Conservation (phyloP, 1,284 basidiomycete genomes). For the Lentinula novae-zelandiae region DNA sequence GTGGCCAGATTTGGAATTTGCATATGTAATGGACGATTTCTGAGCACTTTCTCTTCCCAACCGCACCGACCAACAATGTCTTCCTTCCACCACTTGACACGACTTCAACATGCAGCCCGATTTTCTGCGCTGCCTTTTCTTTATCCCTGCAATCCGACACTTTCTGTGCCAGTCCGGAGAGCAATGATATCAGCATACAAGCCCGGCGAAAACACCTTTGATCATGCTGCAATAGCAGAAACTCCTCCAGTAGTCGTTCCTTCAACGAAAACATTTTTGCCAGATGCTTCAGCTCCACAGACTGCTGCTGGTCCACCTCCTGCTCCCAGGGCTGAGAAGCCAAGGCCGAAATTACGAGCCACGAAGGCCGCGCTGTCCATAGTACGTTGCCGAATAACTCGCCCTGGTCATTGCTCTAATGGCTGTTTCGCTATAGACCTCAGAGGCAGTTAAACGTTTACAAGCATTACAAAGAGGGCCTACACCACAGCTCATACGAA, state of each 20-base stretch:
- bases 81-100: slow-evolving; percentile 21
- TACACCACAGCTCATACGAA: slow-evolving; percentile 89
- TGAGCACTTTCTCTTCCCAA: not conserved
- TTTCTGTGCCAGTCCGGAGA: slow-evolving; percentile 30
- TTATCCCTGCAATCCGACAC: slow-evolving; percentile 28
- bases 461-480: slow-evolving; percentile 70
- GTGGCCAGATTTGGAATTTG: not conserved
- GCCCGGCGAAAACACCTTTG: slow-evolving; percentile 25
- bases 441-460: slow-evolving; percentile 74
- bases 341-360: slow-evolving; percentile 62
- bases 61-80: slow-evolving; percentile 27
- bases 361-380: slow-evolving; percentile 82
- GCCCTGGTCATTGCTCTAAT: not conserved
- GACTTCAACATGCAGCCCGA: slow-evolving; percentile 22
- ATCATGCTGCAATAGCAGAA: slow-evolving; percentile 35
- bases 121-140: slow-evolving; percentile 29
- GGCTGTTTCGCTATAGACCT: slow-evolving; percentile 52
- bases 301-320: slow-evolving; percentile 68
- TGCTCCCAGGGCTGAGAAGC: slow-evolving; percentile 56
- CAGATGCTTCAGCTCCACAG: slow-evolving; percentile 65
- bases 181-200: slow-evolving; percentile 63
- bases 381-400: slow-evolving; percentile 44
- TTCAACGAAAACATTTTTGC: slow-evolving; percentile 41
- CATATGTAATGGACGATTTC: slow-evolving; percentile 1
- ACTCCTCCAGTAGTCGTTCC: slow-evolving; percentile 52